phyloP scores from a whole-genome alignment of 345 rosid genomes.

The Eucalyptus caleyi region DNA sequence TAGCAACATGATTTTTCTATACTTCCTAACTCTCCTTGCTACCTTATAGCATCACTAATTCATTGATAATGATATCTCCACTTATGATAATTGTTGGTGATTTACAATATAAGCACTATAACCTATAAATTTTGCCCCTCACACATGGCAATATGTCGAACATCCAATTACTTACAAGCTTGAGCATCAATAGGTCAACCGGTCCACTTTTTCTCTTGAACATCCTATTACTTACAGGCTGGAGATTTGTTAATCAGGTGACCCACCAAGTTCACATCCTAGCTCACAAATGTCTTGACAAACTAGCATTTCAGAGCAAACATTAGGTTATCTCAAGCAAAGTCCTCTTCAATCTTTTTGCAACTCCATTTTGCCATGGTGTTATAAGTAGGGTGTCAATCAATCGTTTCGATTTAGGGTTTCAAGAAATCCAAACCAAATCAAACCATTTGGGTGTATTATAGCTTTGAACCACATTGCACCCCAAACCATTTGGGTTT shows the following conservation, averaged over 20 bases:
- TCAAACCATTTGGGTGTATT: too few species aligned
- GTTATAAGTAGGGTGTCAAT: background rate
- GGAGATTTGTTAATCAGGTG: rapidly evolving
- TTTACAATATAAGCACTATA: background rate
- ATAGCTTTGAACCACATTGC: too few species aligned
- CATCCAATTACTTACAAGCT: background rate
- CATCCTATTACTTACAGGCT: background rate
- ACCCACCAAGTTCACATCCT: background rate
- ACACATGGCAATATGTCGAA: background rate
- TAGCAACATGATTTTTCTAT: background rate
- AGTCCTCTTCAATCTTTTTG: background rate
- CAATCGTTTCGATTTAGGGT: too few species aligned
- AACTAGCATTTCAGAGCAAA: background rate
- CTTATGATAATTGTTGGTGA: background rate
- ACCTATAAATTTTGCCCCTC: background rate
- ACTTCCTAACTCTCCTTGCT: background rate
- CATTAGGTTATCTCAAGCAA: background rate
- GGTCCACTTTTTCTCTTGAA: background rate
- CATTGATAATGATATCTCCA: background rate
- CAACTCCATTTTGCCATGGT: background rate
- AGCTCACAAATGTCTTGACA: background rate
- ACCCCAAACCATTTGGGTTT: too few species aligned
- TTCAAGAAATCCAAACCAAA: rapidly evolving
- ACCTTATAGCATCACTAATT: background rate
- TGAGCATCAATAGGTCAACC: background rate